These are phyloP conservation scores for Crithidia sp. DNA, from an alignment of 208 protist genomes.

Conservation along the genomic window DNA sequence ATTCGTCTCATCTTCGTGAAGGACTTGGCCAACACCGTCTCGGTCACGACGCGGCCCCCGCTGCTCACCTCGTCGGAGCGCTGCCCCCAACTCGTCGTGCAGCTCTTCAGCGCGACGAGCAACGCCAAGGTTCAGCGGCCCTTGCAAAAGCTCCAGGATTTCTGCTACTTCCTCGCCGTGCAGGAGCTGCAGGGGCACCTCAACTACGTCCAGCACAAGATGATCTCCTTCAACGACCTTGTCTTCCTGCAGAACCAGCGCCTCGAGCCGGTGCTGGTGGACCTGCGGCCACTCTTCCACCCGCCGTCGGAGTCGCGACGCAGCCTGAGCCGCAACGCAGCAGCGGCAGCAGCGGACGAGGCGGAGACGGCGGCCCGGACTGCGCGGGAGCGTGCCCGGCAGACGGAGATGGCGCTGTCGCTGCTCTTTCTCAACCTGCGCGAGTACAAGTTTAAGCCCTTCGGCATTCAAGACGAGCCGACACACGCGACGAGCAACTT, in stretches of 20 bases:
- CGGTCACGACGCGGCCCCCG: conserved; percentile 50
- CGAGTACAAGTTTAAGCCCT: conserved; percentile 88
- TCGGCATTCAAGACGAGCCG: conserved; percentile 66
- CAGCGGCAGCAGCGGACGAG: background rate
- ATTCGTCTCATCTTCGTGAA: conserved; percentile 87
- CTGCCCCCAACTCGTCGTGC: conserved; percentile 78
- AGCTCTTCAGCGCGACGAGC: conserved; percentile 80
- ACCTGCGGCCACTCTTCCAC: conserved; percentile 32
- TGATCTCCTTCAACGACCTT: conserved; percentile 84
- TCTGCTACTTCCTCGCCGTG: conserved; percentile 85
- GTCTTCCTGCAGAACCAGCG: conserved; percentile 84
- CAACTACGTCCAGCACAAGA: conserved; percentile 87
- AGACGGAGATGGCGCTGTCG: conserved; percentile 51
- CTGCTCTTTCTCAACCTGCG: conserved; percentile 76
- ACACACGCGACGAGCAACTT: conserved; percentile 76
- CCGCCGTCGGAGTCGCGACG: background rate
- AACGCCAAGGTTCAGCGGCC: conserved; percentile 65
- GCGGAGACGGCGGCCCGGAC: background rate
- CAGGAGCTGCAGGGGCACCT: conserved; percentile 89
- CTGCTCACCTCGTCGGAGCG: conserved; percentile 55
- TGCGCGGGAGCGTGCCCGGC: conserved; percentile 4
- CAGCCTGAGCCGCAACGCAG: too few relatives aligned
- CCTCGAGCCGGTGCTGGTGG: conserved; percentile 56
- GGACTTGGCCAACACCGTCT: conserved; percentile 57
- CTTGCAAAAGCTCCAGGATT: conserved; percentile 82